phyloP scores from a whole-genome alignment of 768 basidiomycete species.

The Tubosaeta sp. region DNA sequence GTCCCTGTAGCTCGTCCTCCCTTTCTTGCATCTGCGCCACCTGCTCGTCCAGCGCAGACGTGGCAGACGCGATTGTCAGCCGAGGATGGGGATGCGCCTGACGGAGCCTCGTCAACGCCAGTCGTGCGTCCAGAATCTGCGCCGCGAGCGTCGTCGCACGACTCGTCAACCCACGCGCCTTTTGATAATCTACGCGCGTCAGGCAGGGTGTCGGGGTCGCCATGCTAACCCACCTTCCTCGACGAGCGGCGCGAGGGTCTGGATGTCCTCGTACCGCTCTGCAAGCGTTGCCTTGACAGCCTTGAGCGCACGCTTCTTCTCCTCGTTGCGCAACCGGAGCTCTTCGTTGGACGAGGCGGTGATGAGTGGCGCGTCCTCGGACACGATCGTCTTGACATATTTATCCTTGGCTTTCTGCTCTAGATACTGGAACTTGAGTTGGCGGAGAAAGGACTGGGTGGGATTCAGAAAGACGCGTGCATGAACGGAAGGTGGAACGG shows the following conservation, averaged over 20 bases:
- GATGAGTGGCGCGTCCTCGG: conserved; percentile 78
- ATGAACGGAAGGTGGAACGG: conserved; percentile 18
- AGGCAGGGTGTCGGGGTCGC: neutral
- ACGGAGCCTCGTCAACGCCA: conserved; percentile 74
- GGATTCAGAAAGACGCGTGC: neutral
- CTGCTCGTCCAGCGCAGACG: conserved; percentile 68
- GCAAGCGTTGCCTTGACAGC: conserved; percentile 57
- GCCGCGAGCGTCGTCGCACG: conserved; percentile 61
- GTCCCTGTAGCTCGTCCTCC: conserved; percentile 56
- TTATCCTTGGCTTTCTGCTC: conserved; percentile 90
- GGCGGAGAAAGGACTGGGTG: conserved; percentile 64
- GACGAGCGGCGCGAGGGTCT: conserved; percentile 59
- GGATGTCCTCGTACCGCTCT: conserved; percentile 59
- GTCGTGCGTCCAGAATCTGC: conserved; percentile 78
- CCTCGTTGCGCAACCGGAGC: conserved; percentile 53
- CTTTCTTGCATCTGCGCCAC: conserved; percentile 76
- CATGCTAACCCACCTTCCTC: conserved; percentile 46
- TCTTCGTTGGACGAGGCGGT: conserved; percentile 77
- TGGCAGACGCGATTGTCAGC: conserved; percentile 71
- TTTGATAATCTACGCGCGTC: conserved; percentile 49
- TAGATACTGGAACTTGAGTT: conserved; percentile 85
- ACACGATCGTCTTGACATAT: conserved; percentile 83
- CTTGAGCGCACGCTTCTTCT: conserved; percentile 69
- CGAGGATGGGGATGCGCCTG: conserved; percentile 79
- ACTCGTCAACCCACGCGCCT: conserved; percentile 47